A percentile compares a stretch with the other conserved stretches of the same genome.
phyloP scores from a whole-genome alignment of 2,329 filamentous ascomycete genomes.

The Cladosporium sp. region DNA sequence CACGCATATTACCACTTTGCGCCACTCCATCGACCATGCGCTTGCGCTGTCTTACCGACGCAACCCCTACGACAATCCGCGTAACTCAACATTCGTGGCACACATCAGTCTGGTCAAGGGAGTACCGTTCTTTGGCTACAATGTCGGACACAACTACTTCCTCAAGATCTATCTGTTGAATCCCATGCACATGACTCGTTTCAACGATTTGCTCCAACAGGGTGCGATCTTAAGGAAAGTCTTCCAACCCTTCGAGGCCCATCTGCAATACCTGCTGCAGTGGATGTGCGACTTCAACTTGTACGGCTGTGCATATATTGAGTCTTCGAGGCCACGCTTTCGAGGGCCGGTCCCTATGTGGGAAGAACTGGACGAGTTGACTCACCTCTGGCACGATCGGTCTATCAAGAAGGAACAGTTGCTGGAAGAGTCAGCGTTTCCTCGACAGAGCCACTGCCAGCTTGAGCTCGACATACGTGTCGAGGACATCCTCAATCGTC shows the following conservation, averaged over 20 bases:
- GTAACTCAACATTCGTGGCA: slow-evolving; percentile 74
- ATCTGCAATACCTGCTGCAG: slow-evolving; percentile 87
- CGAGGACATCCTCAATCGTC: slow-evolving; percentile 82
- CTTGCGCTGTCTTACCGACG: slow-evolving; percentile 81
- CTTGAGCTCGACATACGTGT: slow-evolving; percentile 89
- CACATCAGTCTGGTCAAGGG: slow-evolving; percentile 91
- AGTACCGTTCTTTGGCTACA: slow-evolving; percentile 91
- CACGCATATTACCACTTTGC: slow-evolving; percentile 73
- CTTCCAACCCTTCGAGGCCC: slow-evolving; percentile 91
- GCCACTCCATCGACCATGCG: slow-evolving; percentile 87
- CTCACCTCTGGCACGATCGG: slow-evolving; percentile 77
- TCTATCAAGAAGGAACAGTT: slow-evolving; percentile 64
- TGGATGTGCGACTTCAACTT: slow-evolving; percentile 99
- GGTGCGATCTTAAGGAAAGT: slow-evolving; percentile 80
- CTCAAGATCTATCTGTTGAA: slow-evolving; percentile 95
- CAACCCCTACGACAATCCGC: slow-evolving; percentile 63
- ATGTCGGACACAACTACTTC: slow-evolving; percentile 87
- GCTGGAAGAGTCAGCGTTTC: slow-evolving; percentile 63
- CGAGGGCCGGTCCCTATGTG: slow-evolving; percentile 72
- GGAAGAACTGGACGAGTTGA: slow-evolving; percentile 59
- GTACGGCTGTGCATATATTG: slow-evolving; percentile 87
- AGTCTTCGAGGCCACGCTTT: slow-evolving; percentile 70
- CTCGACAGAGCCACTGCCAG: slow-evolving; percentile 81
- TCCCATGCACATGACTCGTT: slow-evolving; percentile 78
- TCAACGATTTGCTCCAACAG: slow-evolving; percentile 83